Evolutionary conservation across 306 rosid species (phyloP), one percentile per base, ranked within the genome.

Genomic region (Rosa persica): DNA sequence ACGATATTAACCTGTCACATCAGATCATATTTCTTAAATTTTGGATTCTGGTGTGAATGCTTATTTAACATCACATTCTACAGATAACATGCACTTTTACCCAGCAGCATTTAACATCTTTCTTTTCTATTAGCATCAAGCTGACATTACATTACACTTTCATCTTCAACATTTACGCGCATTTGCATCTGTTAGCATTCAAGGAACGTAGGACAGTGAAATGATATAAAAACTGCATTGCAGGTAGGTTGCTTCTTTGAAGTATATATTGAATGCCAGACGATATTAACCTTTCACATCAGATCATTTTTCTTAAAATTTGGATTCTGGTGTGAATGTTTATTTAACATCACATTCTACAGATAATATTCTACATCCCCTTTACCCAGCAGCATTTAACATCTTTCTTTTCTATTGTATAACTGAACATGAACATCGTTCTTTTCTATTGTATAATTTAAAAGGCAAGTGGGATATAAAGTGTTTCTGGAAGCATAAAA

Each of bases 401-500:
- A 30, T 30, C 36, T 2, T 30, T 30, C 36, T 30, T 30, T 30
- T 30, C 36, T 30, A 30, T 30, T 30, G 36, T 30, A 30, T 30
- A 30, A 30, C 36, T 40, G 42, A 22, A 52, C 68, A 13, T 40
- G 42, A 22, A 52, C 68, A 13, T 30, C 20, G 2, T 72, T 27
- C 39, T 48, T 71, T 27, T 49, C 27, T 15, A 2, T 12, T 42
- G 78, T 47, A 58, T 66, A 80, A 74, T 82, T 82, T 65, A 55
- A 22, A 62, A 75, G 40, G 34, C 67, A 86, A 40, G 74, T 76
- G 54, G 73, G 72, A 80, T 44, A 70, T 77, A 67, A 74, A 60
- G 11, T 38, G 4, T 23, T 39, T 76, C 39, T 49, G 39, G 52
- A 75, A 76, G 40, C 78, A 51, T 49, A 74, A 86, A 80, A 73